Conservation (phyloP, 208 protist species). For the Crithidia brevicula region DNA sequence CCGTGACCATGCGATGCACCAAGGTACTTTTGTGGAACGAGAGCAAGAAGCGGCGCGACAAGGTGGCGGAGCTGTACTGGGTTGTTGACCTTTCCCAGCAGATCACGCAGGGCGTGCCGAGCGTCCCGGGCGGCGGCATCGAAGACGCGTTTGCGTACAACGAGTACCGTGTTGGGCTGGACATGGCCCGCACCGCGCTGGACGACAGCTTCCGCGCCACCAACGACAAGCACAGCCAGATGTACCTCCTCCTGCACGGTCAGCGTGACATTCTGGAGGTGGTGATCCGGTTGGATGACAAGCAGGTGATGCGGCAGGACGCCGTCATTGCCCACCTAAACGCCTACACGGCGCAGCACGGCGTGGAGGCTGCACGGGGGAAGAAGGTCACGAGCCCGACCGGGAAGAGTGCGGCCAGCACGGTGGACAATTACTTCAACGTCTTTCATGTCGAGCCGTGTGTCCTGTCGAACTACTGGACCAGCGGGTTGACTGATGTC, state of each 20-base stretch:
- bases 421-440: conserved; percentile 66
- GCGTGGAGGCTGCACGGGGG: conserved; percentile 43
- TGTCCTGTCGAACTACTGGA: conserved; percentile 79
- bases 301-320: conserved; percentile 68
- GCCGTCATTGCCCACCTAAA: conserved; percentile 71
- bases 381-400: conserved; percentile 22
- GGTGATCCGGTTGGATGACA: conserved; percentile 75
- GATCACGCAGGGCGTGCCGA: conserved; percentile 29
- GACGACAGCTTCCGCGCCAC: conserved; percentile 44
- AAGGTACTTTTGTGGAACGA: conserved; percentile 76
- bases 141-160: conserved; percentile 66
- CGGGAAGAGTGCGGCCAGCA: conserved; percentile 9
- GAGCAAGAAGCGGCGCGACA: conserved; percentile 75
- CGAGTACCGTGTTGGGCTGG: conserved; percentile 71
- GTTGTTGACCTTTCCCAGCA: conserved; percentile 56
- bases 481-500: conserved; percentile 52
- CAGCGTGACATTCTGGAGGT: conserved; percentile 75
- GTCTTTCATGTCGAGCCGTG: conserved; percentile 84
- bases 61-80: conserved; percentile 71
- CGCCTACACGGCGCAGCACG: conserved; percentile 51
- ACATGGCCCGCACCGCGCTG: conserved; percentile 71
- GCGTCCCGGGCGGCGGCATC: conserved; percentile 15
- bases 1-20: conserved; percentile 65
- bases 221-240: conserved; percentile 80
- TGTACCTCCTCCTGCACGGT: conserved; percentile 81